Conservation (phyloP, 2,329 filamentous ascomycete genomes). For the Botryotinia calthae region DNA sequence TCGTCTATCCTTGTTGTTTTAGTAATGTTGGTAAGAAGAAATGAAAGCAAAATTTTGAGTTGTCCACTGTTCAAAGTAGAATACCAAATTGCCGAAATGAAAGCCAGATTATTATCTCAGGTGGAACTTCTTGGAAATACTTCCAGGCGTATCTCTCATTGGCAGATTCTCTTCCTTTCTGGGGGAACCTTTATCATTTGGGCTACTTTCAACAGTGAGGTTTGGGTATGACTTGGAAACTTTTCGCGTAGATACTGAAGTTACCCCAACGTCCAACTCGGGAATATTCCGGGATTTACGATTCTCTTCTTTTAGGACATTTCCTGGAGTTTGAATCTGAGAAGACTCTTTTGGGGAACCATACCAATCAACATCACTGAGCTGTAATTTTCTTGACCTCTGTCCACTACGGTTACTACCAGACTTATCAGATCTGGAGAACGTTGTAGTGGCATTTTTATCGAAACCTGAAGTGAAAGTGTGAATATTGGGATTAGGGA, state of each 20-base stretch:
- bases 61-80: neutral
- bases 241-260: constrained; percentile 10
- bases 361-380: constrained; percentile 98
- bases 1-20: constrained; percentile 6
- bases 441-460: constrained; percentile 44
- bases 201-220: neutral
- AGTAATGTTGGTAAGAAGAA: constrained; percentile 11
- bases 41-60: constrained; percentile 16
- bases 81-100: constrained; percentile 15
- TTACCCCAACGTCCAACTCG: neutral
- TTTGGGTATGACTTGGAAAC: neutral
- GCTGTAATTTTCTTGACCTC: constrained; percentile 83
- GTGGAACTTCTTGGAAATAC: constrained; percentile 25
- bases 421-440: constrained; percentile 39
- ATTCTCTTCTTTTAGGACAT: constrained; percentile 6
- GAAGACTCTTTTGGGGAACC: constrained; percentile 35
- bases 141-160: constrained; percentile 32
- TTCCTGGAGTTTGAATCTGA: constrained; percentile 26
- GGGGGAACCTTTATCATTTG: neutral
- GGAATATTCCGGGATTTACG: neutral
- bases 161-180: constrained; percentile 28
- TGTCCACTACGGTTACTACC: constrained; percentile 59
- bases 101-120: constrained; percentile 25
- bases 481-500: constrained; percentile 52
- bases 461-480: constrained; percentile 55